A percentile compares a stretch with the other conserved stretches of the same genome.
Conservation (phyloP, 768 basidiomycete species). For the Tremella mesenterica region DNA sequence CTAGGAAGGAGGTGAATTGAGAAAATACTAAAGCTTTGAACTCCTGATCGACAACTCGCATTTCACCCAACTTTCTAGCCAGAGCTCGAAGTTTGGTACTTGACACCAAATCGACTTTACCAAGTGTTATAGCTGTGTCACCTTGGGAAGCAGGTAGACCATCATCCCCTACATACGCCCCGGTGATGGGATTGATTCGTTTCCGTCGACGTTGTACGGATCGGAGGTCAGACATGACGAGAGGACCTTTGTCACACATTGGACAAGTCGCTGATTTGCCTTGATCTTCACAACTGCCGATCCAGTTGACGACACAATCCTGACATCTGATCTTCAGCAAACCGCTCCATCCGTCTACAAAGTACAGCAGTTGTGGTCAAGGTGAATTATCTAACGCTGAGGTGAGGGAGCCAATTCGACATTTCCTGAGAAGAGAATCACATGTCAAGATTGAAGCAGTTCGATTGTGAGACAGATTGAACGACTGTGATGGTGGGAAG, state of each 20-base stretch:
- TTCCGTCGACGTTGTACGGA: conserved; percentile 30
- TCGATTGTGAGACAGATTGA: no score
- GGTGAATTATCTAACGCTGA: no score
- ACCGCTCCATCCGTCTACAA: no score
- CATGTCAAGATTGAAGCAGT: no score
- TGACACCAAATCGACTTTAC: conserved; percentile 74
- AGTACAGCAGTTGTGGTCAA: no score
- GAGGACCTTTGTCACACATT: conserved; percentile 51
- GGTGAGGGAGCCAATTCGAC: no score
- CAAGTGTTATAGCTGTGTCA: conserved; percentile 50
- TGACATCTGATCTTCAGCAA: conserved; percentile 55
- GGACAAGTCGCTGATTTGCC: conserved; percentile 69
- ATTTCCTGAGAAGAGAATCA: no score
- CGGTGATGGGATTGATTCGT: conserved; percentile 27
- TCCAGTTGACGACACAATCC: conserved; percentile 71
- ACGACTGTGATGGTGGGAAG: no score
- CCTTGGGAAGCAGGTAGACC: conserved; percentile 9
- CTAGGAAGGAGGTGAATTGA: conserved; percentile 40
- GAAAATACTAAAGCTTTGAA: conserved; percentile 51
- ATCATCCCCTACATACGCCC: conserved; percentile 14
- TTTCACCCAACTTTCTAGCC: conserved; percentile 59
- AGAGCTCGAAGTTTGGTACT: conserved; percentile 88
- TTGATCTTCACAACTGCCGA: conserved; percentile 61
- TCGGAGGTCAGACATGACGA: conserved; percentile 34
- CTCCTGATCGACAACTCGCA: conserved; percentile 53